A percentile compares a stretch with the other conserved stretches of the same genome.
phyloP scores from a whole-genome alignment of 148 eudicot genomes.

The Rhododendron vialii region DNA sequence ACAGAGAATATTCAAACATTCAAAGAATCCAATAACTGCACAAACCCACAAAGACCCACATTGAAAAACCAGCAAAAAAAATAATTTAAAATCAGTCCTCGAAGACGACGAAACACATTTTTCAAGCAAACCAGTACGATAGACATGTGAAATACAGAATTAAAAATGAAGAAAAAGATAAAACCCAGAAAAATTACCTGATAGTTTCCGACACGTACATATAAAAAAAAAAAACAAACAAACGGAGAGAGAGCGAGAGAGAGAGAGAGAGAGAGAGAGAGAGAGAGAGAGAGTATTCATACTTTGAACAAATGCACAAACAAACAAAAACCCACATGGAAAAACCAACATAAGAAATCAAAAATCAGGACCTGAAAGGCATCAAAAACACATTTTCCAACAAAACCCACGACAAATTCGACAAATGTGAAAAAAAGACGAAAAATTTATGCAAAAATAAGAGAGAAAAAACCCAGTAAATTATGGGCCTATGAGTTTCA shows the following conservation, averaged over 20 bases:
- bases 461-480: not conserved
- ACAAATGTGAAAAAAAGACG: not conserved
- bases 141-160: not conserved
- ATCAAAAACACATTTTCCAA: not conserved
- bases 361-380: not conserved
- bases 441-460: not conserved
- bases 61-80: not conserved
- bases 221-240: no score
- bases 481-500: not conserved
- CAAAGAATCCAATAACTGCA: conserved; percentile 10
- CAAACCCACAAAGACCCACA: not conserved
- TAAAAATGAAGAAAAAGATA: not conserved
- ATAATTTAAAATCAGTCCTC: not conserved
- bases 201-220: not conserved
- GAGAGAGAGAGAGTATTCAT: not conserved
- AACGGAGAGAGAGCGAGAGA: not conserved
- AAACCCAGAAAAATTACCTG: not conserved
- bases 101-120: conserved; percentile 6
- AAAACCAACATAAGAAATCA: not conserved
- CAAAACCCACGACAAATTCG: not conserved
- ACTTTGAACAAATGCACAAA: not conserved
- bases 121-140: not conserved
- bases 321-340: not conserved
- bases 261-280: not conserved
- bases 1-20: not conserved